Conservation (phyloP, 805 yeast genomes). For the Spathaspora passalidarum region DNA sequence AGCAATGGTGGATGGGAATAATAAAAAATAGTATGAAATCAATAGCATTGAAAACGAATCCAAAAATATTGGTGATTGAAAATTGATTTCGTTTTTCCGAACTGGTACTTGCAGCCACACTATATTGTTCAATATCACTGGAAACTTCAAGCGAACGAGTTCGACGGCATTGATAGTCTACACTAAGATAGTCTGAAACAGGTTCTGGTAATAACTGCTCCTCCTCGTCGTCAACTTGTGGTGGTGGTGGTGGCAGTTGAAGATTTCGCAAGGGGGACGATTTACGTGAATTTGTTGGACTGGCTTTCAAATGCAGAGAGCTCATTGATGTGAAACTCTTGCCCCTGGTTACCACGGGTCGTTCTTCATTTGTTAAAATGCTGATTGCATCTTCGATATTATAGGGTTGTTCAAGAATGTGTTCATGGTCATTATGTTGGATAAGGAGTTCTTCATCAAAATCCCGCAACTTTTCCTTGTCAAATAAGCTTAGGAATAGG, state of each 20-base stretch:
- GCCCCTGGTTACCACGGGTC: neutral
- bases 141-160: neutral
- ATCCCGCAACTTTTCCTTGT: conserved; percentile 12
- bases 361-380: conserved; percentile 17
- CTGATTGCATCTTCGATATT: conserved; percentile 22
- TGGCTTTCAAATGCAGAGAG: neutral
- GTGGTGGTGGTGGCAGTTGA: neutral
- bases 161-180: neutral
- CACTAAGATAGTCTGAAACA: neutral
- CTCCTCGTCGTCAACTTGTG: neutral
- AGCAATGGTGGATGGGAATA: conserved; percentile 12
- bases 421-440: conserved; percentile 3
- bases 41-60: conserved; percentile 8
- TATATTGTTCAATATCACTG: no score
- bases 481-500: conserved; percentile 17
- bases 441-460: conserved; percentile 10
- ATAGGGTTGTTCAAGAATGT: conserved; percentile 11
- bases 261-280: neutral
- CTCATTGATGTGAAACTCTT: neutral
- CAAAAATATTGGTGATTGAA: conserved; percentile 2
- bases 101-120: no score
- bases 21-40: conserved; percentile 12
- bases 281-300: neutral
- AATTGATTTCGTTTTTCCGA: neutral
- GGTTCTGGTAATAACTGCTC: neutral